A percentile compares a stretch with the other conserved stretches of the same genome.
Evolutionary conservation across 208 protist species (phyloP).

Genomic region (Leishmania tropica): DNA sequence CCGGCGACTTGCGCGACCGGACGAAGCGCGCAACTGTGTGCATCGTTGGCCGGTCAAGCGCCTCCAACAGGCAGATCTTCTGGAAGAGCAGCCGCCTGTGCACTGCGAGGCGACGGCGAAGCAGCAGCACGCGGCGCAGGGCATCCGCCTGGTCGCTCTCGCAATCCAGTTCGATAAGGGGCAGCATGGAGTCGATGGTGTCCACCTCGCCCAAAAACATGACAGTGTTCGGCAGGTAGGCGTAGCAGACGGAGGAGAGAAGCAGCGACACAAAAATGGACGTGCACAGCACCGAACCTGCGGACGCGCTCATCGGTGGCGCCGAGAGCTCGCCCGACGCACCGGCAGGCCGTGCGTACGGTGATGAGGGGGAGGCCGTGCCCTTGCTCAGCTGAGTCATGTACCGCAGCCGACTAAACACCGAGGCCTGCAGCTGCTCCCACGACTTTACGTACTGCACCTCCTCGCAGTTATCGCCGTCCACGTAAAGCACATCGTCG

Average conservation of each 20-base stretch:
- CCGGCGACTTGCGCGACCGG: neutral
- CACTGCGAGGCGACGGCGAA: slow-evolving; percentile 53
- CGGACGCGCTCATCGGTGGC: neutral
- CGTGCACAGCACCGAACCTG: slow-evolving; percentile 22
- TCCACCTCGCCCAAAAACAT: slow-evolving; percentile 61
- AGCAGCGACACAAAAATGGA: slow-evolving; percentile 37
- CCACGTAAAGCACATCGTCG: neutral
- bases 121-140: slow-evolving; percentile 58
- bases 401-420: slow-evolving; percentile 24
- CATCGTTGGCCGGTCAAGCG: slow-evolving; percentile 34
- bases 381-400: slow-evolving; percentile 4
- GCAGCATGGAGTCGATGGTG: slow-evolving; percentile 69
- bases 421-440: slow-evolving; percentile 37
- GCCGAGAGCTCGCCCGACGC: neutral
- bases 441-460: slow-evolving; percentile 41
- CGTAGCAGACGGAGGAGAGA: slow-evolving; percentile 42
- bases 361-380: neutral
- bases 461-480: slow-evolving; percentile 5
- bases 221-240: slow-evolving; percentile 55
- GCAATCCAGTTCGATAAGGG: slow-evolving; percentile 38
- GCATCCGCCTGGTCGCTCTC: slow-evolving; percentile 73
- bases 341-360: neutral
- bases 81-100: slow-evolving; percentile 51
- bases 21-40: slow-evolving; percentile 45
- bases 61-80: slow-evolving; percentile 55